Percentiles rank a stretch among this genome's conserved stretches.
These are phyloP conservation scores for Wickerhamomyces chaumierensis DNA, from an alignment of 805 yeast genomes.

Conservation along the genomic window DNA sequence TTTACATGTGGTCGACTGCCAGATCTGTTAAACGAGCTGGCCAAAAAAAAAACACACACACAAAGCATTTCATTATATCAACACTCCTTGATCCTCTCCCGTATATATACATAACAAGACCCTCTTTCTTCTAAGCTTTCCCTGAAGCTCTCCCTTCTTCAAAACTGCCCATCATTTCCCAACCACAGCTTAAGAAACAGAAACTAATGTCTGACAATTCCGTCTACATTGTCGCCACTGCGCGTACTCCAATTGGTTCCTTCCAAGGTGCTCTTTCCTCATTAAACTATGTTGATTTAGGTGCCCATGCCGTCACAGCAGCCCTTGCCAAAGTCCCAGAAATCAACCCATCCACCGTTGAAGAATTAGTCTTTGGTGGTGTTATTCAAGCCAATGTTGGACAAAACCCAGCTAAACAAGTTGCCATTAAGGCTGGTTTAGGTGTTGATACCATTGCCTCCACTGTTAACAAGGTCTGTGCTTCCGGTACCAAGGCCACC, in stretches of 20 bases:
- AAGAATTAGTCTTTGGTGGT: constrained; percentile 87
- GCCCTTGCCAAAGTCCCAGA: constrained; percentile 78
- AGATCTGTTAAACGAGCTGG: too few species aligned
- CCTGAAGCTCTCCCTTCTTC: too few species aligned
- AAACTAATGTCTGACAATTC: constrained; percentile 23
- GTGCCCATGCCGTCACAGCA: constrained; percentile 84
- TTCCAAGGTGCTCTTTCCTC: constrained; percentile 79
- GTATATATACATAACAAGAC: too few species aligned
- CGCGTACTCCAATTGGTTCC: constrained; percentile 95
- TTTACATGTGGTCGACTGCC: too few species aligned
- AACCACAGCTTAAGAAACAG: neutral
- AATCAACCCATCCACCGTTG: constrained; percentile 66
- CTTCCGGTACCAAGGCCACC: constrained; percentile 89
- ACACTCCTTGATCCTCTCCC: too few species aligned
- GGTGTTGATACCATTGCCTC: constrained; percentile 74
- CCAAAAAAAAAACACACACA: too few species aligned
- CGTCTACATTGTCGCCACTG: constrained; percentile 83
- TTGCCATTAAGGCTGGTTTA: constrained; percentile 83
- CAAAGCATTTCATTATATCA: too few species aligned
- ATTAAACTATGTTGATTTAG: constrained; percentile 72
- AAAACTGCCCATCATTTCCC: neutral
- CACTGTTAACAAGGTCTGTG: constrained; percentile 93
- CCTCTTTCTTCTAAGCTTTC: too few species aligned
- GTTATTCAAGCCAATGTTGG: constrained; percentile 90
- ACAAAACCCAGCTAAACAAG: constrained; percentile 98